These are phyloP conservation scores for Aspergillus clavatus DNA, from an alignment of 2,329 filamentous ascomycete species.

Conservation along the genomic window DNA sequence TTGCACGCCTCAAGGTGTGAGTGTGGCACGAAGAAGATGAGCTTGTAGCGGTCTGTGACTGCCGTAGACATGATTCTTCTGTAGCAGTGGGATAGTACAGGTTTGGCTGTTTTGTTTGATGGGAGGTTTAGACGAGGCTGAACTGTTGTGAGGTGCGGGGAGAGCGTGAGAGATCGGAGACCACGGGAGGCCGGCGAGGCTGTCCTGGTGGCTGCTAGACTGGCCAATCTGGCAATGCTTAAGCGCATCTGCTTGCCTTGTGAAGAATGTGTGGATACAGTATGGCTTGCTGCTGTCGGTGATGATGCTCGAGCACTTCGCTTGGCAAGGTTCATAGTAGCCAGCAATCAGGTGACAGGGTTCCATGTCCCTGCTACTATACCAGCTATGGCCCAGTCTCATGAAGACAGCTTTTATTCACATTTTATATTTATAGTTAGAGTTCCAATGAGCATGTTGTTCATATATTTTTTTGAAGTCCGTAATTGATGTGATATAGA, in stretches of 20 bases:
- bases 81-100: neutral
- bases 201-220: neutral
- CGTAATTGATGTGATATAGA: neutral
- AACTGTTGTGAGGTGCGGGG: neutral
- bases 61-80: conserved; percentile 22
- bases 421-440: no score
- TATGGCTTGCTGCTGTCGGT: neutral
- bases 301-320: neutral
- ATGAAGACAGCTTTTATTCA: neutral
- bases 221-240: neutral
- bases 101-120: neutral
- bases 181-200: neutral
- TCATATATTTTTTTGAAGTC: no score
- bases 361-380: neutral
- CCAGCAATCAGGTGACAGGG: neutral
- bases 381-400: neutral
- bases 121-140: neutral
- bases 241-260: neutral
- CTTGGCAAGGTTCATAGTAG: neutral
- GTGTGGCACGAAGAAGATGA: conserved; percentile 42
- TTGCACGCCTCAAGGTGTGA: conserved; percentile 38
- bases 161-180: neutral
- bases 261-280: neutral
- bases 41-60: conserved; percentile 34
- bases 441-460: no score